Evolutionary conservation across 257 asterid species (phyloP), one percentile per base, ranked within the genome.

Genomic region (Euphrasia confusa): DNA sequence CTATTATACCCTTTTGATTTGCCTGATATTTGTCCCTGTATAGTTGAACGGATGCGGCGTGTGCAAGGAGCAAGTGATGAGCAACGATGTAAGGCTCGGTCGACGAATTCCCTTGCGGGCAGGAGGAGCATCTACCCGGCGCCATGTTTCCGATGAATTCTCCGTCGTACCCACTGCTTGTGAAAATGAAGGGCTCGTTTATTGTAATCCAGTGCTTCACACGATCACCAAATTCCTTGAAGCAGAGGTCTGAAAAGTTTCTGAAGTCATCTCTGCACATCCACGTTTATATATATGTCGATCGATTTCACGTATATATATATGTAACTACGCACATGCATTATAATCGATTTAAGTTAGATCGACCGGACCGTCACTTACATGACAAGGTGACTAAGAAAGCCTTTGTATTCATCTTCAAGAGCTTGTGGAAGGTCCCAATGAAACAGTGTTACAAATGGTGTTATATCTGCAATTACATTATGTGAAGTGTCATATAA

Each of bases 391-490:
- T 64, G 79, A 24, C 82, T 87, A 10, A 78, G 68, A 44, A 87
- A 90, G 57, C 97, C 93, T 55, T 15, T 72, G 37, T 89, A 89
- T 27, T 89, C 89, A 58, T 81, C 90, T 45, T 88, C 84, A 28
- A 86, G 69, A 14, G 84, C 85, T 77, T 89, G 93, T 7, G 96
- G 95, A 37, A 78, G 66, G 77, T 89, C 95, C 93, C 90, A 86
- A 32, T 89, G 96, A 49, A 70, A 80, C 11, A 89, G 50, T 45
- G 93, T 80, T 58, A 80, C 94, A 8, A 66, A 64, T 61, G 96
- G 96, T 6, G 68, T 64, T 27, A 86, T 68, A 10, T 90, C 96
- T 45, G 33, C 33, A 30, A 52, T 42, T 28, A 3, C 15, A 54
- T 10, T 1, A 9, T 0, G 17, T 10, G 49, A 47, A n/a, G n/a